phyloP scores from a whole-genome alignment of 169 alveolate genomes.

The Eimeria mitis region DNA sequence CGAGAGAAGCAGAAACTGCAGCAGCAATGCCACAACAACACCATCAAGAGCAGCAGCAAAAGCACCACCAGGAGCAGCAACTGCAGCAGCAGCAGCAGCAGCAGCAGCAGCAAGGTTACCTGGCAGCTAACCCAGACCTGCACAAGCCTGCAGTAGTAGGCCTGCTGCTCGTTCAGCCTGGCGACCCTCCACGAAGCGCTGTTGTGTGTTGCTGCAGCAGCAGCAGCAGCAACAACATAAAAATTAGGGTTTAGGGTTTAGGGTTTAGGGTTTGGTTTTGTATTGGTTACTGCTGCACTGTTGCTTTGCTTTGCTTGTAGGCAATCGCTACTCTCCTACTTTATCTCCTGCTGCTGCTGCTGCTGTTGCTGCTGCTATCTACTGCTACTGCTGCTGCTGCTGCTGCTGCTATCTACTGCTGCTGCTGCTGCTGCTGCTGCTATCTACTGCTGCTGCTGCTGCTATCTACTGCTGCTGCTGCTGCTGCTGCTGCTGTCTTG shows the following conservation, averaged over 20 bases:
- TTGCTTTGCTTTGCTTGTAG: too few relatives aligned
- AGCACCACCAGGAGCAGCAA: neutral
- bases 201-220: slow-evolving; percentile 76
- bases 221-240: neutral
- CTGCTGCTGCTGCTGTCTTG: neutral
- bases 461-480: too few relatives aligned
- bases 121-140: slow-evolving; percentile 74
- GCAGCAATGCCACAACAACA: neutral
- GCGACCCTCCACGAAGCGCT: slow-evolving; percentile 72
- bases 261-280: slow-evolving; percentile 1
- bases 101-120: slow-evolving; percentile 24
- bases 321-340: too few relatives aligned
- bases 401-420: too few relatives aligned
- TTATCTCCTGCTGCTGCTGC: neutral
- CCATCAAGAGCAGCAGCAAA: neutral
- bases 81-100: slow-evolving; percentile 1
- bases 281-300: too few relatives aligned
- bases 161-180: slow-evolving; percentile 9
- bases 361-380: neutral
- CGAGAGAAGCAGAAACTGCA: neutral
- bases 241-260: neutral
- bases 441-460: too few relatives aligned
- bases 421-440: neutral
- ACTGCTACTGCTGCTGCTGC: too few relatives aligned
- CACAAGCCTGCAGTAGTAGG: slow-evolving; percentile 19